Base-by-base conservation (phyloP, 495 filamentous ascomycete genomes). In the Filosporella fistucella region DNA sequence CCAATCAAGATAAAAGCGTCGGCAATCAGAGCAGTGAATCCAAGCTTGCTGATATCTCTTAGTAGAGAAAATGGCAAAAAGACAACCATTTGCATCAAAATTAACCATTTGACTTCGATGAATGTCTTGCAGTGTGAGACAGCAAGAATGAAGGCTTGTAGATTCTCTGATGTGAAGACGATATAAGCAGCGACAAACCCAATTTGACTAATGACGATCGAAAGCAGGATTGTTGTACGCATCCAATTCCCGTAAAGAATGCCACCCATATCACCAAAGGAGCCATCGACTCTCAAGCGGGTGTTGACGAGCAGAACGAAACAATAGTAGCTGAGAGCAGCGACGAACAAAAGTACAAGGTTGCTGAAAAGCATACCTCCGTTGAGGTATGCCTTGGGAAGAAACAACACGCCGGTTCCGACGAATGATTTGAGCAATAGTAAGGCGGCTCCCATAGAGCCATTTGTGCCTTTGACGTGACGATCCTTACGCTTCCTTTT, bases 101-200 rank as follows among this genome's bases (percentile, higher is more conserved):
- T 94, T 65, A 98, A 77, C 63, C 74, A 88, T 51, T 87, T 87
- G 66, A 97, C 87, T 55, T 87, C 79, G 49, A 98, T 87, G 58
- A 77, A 70, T 0, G 80, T 86, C 59, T 77, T 72, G 71, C 91
- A 95, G 49, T 91, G 72, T 44, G 88, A 84, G 38, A 97, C 89
- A 3, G 78, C 78, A 35, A 79, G 77, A 38, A 96, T 84, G 66
- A 98, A 96, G 9, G 93, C 93, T 60, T 95, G 91, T 42, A 98
- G 65, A 50, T 96, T 98, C 62, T 96, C 88, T 8, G 89, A 85
- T 5, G 91, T 95, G 62, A 98, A 98, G 45, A 98, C 93, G 52
- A 95, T 96, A 65, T 97, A 97, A n/a, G 93, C 93, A 6, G 89
- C 83, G 4, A 96, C 87, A 61, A 98, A 98, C 26, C 93, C 93